Evolutionary conservation across 768 basidiomycete genomes (phyloP), one percentile per base, ranked within the genome.

Genomic region (Tylopilus rubrobrunneus): DNA sequence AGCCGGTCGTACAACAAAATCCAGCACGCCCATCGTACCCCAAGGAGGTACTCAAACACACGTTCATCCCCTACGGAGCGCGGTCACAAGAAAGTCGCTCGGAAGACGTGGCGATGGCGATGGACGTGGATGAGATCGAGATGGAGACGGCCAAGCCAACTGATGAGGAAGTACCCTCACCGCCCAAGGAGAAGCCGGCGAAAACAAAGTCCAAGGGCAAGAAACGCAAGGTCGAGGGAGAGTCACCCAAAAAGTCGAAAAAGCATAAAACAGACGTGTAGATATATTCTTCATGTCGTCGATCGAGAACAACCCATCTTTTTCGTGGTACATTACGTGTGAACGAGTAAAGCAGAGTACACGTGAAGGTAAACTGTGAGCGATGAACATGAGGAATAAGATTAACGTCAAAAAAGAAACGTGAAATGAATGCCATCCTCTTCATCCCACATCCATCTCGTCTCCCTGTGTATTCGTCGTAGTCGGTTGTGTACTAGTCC

Each of bases 381-480:
- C 49, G 44, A 67, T 59, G 65, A 63, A 61, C 57, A 57, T 59
- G 64, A 60, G 53, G 49, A 64, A 67, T 66, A 67, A 62, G 56
- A 62, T 63, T 60, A 59, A 55, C 45, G 46, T 43, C 47, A 31
- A 21, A n/a, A 40, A 12, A 40, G 7, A 41, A 41, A 15, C 36
- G 25, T 53, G 45, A 28, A 31, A 10, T 40, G 43, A 54, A 51
- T 53, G 53, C 45, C 25, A 25, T 25, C n/a, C 39, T 52, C 31
- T 42, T 78, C 68, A 86, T 62, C 84, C 83, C 54, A 87, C 74
- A 66, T 87, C 85, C 86, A 88, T 88, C 58, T 76, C 82, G 60
- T 86, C 83, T 34, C 73, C 75, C 47, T 69, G 71, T 21, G 72
- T 31, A 31, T 31, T 31, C 7, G 29, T 83, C 39, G 78, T 78